Evolutionary conservation across 1,284 basidiomycete genomes (phyloP), one percentile per base, ranked within the genome.

Genomic region (Rhodotorula glutinis): DNA sequence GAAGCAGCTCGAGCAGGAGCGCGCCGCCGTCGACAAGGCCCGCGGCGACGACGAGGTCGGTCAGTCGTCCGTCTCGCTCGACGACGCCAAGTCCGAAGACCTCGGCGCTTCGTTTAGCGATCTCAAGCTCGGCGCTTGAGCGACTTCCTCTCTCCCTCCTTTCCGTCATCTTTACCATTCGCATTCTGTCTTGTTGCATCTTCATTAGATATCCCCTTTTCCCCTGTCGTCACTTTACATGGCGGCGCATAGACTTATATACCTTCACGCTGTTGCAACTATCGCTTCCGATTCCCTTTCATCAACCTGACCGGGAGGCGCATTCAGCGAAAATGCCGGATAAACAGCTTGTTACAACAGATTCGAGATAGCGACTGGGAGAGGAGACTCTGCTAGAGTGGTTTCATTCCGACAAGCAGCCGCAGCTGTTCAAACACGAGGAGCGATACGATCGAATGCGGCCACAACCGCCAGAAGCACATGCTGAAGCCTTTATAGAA

Each of bases 1-100:
- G 75, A 77, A 77, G 73, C 72, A 72, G 61, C 65, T 75, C 29
- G 77, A 78, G 63, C 60, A 64, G 23, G 73, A 73, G 53, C 68
- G 72, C 33, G 66, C 70, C 9, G 68, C 62, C 2, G 29, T 60
- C 53, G 77, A 78, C 58, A 74, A 73, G 54, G 70, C 69, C 2
- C 67, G 74, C 2, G 76, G 75, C 23, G 72, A 76, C 54, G 75
- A 67, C 41, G 66, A 62, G 16, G 72, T 70, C 16, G 71, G 65
- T 30, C 69, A 70, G 62, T 67, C 65, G 14, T 67, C 65, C 27
- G 68, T 72, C 40, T 47, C 60, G 43, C 52, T 68, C 23, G 14
- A 8, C 30, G 43, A 30, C 25, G 49, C 54, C 29, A 46, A 44
- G 56, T 44, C 54, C 11, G 44, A 61, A 55, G 62, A 68, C 56